Evolutionary conservation across 257 asterid species (phyloP).

Genomic region (Primulina huaijiensis): DNA sequence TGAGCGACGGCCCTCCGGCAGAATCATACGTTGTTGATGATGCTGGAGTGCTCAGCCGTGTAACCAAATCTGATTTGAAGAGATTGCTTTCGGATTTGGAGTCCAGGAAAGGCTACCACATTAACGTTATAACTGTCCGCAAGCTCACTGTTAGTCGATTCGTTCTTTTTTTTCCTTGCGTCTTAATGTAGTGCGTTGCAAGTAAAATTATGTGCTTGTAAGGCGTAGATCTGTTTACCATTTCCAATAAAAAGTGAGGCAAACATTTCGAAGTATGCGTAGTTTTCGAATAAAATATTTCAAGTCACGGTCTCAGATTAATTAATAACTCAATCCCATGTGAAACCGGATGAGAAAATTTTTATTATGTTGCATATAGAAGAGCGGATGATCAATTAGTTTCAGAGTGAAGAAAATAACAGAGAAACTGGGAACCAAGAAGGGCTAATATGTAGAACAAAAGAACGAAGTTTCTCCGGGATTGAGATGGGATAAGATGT

Average conservation of each 20-base stretch:
- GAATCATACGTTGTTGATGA: conserved; percentile 80
- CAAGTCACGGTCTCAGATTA: neutral
- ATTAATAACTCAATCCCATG: neutral
- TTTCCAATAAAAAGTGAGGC: neutral
- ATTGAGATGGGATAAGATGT: neutral
- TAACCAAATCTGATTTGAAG: conserved; percentile 84
- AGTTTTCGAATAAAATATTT: neutral
- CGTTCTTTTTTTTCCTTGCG: neutral
- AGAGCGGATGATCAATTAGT: no score
- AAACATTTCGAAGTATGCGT: neutral
- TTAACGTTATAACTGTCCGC: conserved; percentile 83
- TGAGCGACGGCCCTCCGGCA: conserved; percentile 75
- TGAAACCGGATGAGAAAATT: neutral
- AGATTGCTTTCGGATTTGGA: conserved; percentile 79
- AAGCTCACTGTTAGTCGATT: conserved; percentile 76
- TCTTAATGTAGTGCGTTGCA: neutral
- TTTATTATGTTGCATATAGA: no score
- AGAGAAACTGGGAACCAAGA: no score
- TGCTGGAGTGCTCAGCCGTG: conserved; percentile 93
- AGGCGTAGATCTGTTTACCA: neutral
- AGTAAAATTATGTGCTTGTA: conserved; percentile 4
- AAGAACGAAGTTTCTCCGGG: neutral
- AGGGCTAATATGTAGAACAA: no score
- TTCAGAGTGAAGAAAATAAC: no score
- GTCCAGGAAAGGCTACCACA: conserved; percentile 85